Evolutionary conservation across 2,329 filamentous ascomycete genomes (phyloP), one percentile per base, ranked within the genome.

Genomic region (Phaeoacremonium minimum): DNA sequence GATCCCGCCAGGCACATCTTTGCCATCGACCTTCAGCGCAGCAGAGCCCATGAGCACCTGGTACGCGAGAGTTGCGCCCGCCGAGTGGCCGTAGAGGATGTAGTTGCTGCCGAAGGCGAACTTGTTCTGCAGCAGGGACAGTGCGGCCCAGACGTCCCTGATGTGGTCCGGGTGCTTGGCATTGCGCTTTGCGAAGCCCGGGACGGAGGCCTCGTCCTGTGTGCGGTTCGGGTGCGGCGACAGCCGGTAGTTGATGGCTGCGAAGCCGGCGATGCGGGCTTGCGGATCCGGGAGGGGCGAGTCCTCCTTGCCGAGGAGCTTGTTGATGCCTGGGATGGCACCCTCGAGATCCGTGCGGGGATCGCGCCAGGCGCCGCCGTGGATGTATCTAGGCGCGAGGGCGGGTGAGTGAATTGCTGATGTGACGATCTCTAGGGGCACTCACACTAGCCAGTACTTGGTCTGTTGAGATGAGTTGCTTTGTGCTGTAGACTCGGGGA

Each of bases 301-400:
- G n/a, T 47, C 19, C 22, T 30, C 31, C n/a, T n/a, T n/a, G 15
- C 12, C 41, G 31, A 67, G 49, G 40, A 77, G 55, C 22, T 57
- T 50, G 38, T 60, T 53, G 33, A 77, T 62, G 33, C 66, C 61
- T 4, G 69, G 58, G 17, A 53, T 42, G 46, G 76, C 75, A 38
- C 64, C 64, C 35, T 64, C 49, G 18, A 68, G 61, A 29, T 63
- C 63, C 37, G 70, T 63, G 36, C 58, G 57, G 29, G 77, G 76
- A 53, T 83, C 79, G 40, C 77, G 67, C 78, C 78, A 83, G 42
- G 70, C 77, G 43, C 78, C 78, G 45, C 78, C 78, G 51, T 83
- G 78, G 49, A 83, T 68, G 55, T 69, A 80, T 41, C 67, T 44
- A 32, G 13, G n/a, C 7, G 16, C 4, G 7, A 13, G 12, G 22